These are phyloP conservation scores for Coemansia brasiliensis DNA, from an alignment of 192 early-diverging fungal genomes.

Conservation along the genomic window DNA sequence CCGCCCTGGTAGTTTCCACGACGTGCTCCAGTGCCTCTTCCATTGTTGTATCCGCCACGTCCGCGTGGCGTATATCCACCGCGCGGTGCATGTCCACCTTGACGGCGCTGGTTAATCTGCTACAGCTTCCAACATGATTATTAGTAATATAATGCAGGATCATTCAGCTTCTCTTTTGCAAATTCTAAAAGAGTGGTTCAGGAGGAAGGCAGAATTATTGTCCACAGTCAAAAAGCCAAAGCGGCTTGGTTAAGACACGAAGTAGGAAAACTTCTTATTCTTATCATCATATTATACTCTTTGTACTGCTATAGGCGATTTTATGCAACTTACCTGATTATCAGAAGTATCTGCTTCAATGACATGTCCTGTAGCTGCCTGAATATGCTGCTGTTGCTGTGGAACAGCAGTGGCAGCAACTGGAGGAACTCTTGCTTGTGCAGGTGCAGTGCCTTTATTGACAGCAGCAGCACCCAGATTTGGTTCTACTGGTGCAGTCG, in stretches of 20 bases:
- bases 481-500: no score
- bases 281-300: constrained; percentile 25
- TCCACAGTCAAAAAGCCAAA: constrained; percentile 7
- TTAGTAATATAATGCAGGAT: background rate
- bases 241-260: constrained; percentile 29
- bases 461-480: no score
- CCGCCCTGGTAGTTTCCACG: constrained; percentile 37
- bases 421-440: no score
- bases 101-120: constrained; percentile 30
- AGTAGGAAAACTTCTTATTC: constrained; percentile 37
- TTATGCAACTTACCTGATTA: no score
- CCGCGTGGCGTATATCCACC: constrained; percentile 26
- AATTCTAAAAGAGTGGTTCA: constrained; percentile 9
- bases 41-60: constrained; percentile 25
- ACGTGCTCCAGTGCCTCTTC: constrained; percentile 21
- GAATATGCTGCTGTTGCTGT: background rate
- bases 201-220: constrained; percentile 18
- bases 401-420: no score
- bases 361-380: background rate
- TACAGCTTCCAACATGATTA: background rate
- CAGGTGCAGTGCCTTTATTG: no score
- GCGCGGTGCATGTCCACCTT: constrained; percentile 24
- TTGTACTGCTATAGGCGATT: no score
- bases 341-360: background rate
- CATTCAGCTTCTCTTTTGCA: background rate